Base-by-base conservation (phyloP, 129 eudicot genomes). In the Chrysanthemum lavandulifolium region DNA sequence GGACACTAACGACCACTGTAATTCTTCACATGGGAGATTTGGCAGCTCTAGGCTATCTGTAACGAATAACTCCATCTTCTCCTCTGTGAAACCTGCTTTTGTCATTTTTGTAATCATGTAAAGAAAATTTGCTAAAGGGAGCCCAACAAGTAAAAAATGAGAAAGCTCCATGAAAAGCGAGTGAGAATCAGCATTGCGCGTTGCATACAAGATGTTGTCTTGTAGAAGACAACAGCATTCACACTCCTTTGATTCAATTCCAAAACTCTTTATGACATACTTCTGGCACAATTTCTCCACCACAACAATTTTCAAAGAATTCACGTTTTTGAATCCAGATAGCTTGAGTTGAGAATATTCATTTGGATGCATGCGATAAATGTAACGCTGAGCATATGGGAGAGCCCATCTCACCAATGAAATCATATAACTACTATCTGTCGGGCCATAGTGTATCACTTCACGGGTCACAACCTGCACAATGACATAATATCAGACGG, bases 101-200 rank as follows among this genome's bases (percentile, higher is more conserved):
- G 79, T 95, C 98, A 87, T 89, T 47, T 92, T 80, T 33, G 88
- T 84, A 51, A 93, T 84, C 98, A 89, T 82, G 79, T 83, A 88
- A 80, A 93, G 96, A 61, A 93, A 93, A 81, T 93, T 93, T 55
- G 98, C 98, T 71, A 93, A 75, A 58, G 92, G 88, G 63, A 69
- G 59, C 59, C 87, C 86, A 55, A 80, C 73, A 50, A 81, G 77
- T 56, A 93, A 81, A 43, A 82, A 76, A 25, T 86, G 85, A 31
- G 98, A 87, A 23, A 93, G 84, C 81, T 89, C 96, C 86, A 89
- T 74, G 66, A 83, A 93, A 14, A 93, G 60, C 4, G 95, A 73
- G 79, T 93, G 96, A 33, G 92, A 66, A 66, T 85, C 89, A 40
- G 96, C 78, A 19, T 80, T 90, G 9, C 66, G 84, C 61, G 87